These are phyloP conservation scores for Orbilia ellipsospora DNA, from an alignment of 2,329 filamentous ascomycete genomes.

Conservation along the genomic window DNA sequence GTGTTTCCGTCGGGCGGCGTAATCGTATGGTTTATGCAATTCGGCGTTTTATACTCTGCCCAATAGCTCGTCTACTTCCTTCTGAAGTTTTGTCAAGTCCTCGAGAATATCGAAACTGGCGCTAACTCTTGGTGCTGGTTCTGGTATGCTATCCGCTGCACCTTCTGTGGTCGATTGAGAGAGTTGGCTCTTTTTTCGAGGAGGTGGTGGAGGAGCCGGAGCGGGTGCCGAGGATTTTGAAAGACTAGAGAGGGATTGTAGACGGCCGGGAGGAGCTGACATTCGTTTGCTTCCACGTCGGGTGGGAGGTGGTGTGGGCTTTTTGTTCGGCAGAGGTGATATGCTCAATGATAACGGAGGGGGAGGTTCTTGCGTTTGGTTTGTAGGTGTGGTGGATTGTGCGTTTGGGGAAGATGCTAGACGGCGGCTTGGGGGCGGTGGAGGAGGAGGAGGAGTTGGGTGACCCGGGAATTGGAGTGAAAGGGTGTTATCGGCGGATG, in stretches of 20 bases:
- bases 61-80: constrained; percentile 77
- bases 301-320: constrained; percentile 37
- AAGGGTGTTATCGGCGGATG: constrained; percentile 13
- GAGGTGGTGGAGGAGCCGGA: constrained; percentile 43
- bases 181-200: constrained; percentile 44
- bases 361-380: constrained; percentile 24
- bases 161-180: constrained; percentile 46
- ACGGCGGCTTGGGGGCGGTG: constrained; percentile 56
- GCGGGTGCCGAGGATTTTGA: constrained; percentile 42
- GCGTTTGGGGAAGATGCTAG: constrained; percentile 31
- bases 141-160: constrained; percentile 56
- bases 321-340: constrained; percentile 44
- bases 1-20: too few species aligned
- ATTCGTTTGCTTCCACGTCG: constrained; percentile 50
- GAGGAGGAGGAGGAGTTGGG: constrained; percentile 46
- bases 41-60: constrained; percentile 59
- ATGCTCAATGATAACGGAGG: constrained; percentile 31
- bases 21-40: too few species aligned
- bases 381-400: constrained; percentile 37
- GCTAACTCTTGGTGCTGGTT: constrained; percentile 55
- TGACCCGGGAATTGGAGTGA: constrained; percentile 16
- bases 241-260: constrained; percentile 55
- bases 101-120: constrained; percentile 72
- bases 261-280: constrained; percentile 36
- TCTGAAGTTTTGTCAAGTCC: constrained; percentile 76